A percentile compares a stretch with the other conserved stretches of the same genome.
Evolutionary conservation across 148 eudicot genomes (phyloP).

Genomic region (Amaranthus cruentus): DNA sequence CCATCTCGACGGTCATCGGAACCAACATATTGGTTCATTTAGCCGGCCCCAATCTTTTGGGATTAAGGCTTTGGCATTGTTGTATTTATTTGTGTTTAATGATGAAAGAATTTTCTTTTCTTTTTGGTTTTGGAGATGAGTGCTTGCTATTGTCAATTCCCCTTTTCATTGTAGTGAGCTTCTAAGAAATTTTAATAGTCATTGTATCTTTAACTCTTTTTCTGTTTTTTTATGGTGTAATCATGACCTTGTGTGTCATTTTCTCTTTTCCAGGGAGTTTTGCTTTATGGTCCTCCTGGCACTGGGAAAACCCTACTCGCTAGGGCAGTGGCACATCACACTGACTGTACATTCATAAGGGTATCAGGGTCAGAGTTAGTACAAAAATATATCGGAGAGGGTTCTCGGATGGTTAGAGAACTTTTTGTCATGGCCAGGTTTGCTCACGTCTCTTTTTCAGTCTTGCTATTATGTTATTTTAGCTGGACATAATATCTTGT

Average conservation of each 20-base stretch:
- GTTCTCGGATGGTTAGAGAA: conserved; percentile 76
- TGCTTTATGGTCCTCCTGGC: conserved; percentile 75
- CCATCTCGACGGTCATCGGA: no score
- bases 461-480: neutral
- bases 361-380: conserved; percentile 77
- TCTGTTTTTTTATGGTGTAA: neutral
- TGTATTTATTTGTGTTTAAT: neutral
- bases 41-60: no score
- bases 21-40: no score
- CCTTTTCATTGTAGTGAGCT: neutral
- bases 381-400: conserved; percentile 75
- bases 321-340: conserved; percentile 75
- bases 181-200: neutral
- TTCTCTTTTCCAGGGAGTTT: conserved; percentile 42
- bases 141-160: neutral
- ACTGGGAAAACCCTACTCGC: conserved; percentile 67
- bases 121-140: neutral
- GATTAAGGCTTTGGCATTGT: neutral
- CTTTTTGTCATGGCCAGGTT: conserved; percentile 83
- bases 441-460: conserved; percentile 9
- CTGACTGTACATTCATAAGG: conserved; percentile 68
- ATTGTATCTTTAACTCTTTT: neutral
- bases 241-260: neutral
- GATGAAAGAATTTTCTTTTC: neutral
- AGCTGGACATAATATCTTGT: neutral